phyloP scores from a whole-genome alignment of 768 basidiomycete genomes.

The Piloderma croceum region DNA sequence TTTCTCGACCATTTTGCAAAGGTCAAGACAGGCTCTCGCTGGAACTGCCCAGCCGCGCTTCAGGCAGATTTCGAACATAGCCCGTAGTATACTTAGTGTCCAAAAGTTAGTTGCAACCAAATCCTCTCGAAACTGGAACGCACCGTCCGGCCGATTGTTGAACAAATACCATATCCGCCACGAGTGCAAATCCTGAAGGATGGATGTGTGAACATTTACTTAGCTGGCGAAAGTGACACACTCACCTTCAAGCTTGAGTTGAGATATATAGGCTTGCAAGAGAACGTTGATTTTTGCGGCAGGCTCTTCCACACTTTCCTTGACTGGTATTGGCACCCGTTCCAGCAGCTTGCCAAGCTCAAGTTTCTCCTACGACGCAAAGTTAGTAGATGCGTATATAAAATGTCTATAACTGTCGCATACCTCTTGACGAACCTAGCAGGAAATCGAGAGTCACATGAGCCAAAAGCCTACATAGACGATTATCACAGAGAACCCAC shows the following conservation, averaged over 20 bases:
- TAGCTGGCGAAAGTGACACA: not conserved
- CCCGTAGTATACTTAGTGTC: conserved; percentile 73
- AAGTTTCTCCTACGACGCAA: conserved; percentile 63
- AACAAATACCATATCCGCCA: conserved; percentile 93
- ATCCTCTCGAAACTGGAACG: conserved; percentile 10
- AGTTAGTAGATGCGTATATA: not conserved
- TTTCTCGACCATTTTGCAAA: conserved; percentile 96
- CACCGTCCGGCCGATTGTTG: conserved; percentile 94
- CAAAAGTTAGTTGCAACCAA: conserved; percentile 4
- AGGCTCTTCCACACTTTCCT: conserved; percentile 93
- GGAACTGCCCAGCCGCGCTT: conserved; percentile 98
- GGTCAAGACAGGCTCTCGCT: conserved; percentile 81
- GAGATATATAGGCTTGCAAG: conserved; percentile 90
- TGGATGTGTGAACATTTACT: not conserved
- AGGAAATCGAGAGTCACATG: conserved; percentile 1
- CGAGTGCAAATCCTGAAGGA: conserved; percentile 64
- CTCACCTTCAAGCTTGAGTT: conserved; percentile 83
- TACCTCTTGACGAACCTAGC: conserved; percentile 63
- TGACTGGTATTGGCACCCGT: conserved; percentile 93
- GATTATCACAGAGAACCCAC: conserved; percentile 32
- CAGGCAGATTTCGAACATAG: conserved; percentile 95
- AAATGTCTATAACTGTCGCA: conserved; percentile 6
- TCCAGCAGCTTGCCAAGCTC: conserved; percentile 88
- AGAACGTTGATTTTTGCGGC: conserved; percentile 97
- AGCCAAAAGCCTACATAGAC: conserved; percentile 1